These are phyloP conservation scores for Lecanicillium sp. DNA, from an alignment of 2,329 filamentous ascomycete species.

Conservation along the genomic window DNA sequence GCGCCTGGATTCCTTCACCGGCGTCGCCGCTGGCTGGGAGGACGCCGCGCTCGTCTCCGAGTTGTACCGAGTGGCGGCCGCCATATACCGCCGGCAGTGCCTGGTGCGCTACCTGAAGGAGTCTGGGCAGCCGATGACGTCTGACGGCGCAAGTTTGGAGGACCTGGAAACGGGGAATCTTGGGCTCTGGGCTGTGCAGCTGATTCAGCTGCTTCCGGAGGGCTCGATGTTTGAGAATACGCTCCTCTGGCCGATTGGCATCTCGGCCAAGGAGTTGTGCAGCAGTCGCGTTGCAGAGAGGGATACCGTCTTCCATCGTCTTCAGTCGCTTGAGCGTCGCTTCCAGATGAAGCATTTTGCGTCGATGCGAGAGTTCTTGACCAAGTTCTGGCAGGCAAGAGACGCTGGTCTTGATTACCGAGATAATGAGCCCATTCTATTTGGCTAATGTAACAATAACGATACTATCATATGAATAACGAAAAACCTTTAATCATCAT, in stretches of 20 bases:
- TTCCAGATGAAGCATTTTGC: conserved; percentile 13
- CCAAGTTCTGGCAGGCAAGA: conserved; percentile 6
- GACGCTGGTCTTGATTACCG: neutral
- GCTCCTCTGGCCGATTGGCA: conserved; percentile 13
- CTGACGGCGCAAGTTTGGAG: no score
- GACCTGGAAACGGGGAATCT: conserved; percentile 9
- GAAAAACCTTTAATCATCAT: no score
- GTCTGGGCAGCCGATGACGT: no score
- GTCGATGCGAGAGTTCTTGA: conserved; percentile 7
- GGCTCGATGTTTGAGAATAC: conserved; percentile 9
- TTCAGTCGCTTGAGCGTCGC: conserved; percentile 8
- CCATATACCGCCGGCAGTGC: conserved; percentile 10
- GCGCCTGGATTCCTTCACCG: conserved; percentile 2
- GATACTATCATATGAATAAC: neutral
- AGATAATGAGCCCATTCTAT: neutral
- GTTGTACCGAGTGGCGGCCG: conserved; percentile 12
- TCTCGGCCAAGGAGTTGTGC: conserved; percentile 10
- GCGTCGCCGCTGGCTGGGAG: neutral
- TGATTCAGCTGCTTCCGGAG: conserved; percentile 5
- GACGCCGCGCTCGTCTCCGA: conserved; percentile 10
- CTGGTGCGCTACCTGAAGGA: neutral
- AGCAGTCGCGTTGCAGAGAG: conserved; percentile 3
- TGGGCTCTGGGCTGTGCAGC: conserved; percentile 9
- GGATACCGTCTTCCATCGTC: neutral
- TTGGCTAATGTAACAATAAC: neutral